Evolutionary conservation across 495 filamentous ascomycete genomes (phyloP).

Genomic region (Aspergillus bertholletiae): DNA sequence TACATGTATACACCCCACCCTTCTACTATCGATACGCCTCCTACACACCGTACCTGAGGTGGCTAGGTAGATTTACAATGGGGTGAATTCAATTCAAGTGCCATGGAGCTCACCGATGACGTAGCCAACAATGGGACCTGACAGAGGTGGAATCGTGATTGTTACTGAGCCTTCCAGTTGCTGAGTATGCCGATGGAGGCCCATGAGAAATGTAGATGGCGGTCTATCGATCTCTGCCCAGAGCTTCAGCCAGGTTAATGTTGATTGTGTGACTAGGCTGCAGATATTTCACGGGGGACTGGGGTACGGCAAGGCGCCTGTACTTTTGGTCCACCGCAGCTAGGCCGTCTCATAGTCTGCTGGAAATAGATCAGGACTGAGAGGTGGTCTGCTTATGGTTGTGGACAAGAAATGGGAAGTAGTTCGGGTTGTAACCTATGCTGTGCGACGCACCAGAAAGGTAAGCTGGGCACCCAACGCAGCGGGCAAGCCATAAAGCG

Average conservation of each 20-base stretch:
- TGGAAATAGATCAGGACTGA: background rate
- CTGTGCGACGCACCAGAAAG: background rate
- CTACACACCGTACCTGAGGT: background rate
- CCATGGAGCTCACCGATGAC: background rate
- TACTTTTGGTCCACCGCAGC: background rate
- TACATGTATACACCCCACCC: background rate
- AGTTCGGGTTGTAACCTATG: background rate
- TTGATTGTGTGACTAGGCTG: slow-evolving; percentile 1
- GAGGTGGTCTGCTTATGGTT: slow-evolving; percentile 1
- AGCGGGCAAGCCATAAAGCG: background rate
- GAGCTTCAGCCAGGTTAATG: background rate
- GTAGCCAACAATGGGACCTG: background rate
- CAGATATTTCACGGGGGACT: background rate
- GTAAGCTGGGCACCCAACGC: background rate
- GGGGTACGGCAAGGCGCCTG: background rate
- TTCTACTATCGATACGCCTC: background rate
- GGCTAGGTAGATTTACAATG: background rate
- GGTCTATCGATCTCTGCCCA: background rate
- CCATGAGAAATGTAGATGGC: background rate
- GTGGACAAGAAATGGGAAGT: background rate
- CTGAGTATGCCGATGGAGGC: background rate
- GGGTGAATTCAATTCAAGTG: background rate
- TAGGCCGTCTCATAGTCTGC: background rate
- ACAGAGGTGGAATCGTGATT: background rate
- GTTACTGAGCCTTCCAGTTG: background rate